Evolutionary conservation across 805 yeast species (phyloP).

Genomic region (Saccharomycopsis malanga): DNA sequence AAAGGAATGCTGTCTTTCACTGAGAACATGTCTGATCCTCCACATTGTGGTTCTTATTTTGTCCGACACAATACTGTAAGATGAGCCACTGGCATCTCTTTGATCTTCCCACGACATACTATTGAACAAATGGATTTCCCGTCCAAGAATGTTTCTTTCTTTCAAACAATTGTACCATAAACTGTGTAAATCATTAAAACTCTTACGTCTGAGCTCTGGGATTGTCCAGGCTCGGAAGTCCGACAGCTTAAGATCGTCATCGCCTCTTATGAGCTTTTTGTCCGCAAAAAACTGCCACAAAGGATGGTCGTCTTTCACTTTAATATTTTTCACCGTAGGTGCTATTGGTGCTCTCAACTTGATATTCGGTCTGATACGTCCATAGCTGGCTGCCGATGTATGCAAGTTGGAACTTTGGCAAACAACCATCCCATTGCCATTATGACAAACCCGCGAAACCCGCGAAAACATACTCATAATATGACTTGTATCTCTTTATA

Average conservation of each 20-base stretch:
- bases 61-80: slow-evolving; percentile 30
- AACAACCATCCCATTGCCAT: too few species aligned
- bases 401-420: slow-evolving; percentile 28
- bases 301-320: slow-evolving; percentile 80
- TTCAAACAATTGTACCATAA: slow-evolving; percentile 84
- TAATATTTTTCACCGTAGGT: slow-evolving; percentile 69
- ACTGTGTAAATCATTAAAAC: slow-evolving; percentile 84
- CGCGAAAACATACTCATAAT: too few species aligned
- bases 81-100: slow-evolving; percentile 32
- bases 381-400: slow-evolving; percentile 30
- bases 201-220: slow-evolving; percentile 82
- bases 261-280: slow-evolving; percentile 51
- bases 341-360: slow-evolving; percentile 74
- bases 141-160: slow-evolving; percentile 70
- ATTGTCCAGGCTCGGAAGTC: slow-evolving; percentile 78
- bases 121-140: slow-evolving; percentile 62
- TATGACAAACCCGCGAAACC: too few species aligned
- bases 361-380: slow-evolving; percentile 41
- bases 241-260: slow-evolving; percentile 43
- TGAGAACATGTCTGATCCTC: slow-evolving; percentile 77
- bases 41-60: slow-evolving; percentile 57
- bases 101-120: slow-evolving; percentile 27
- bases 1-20: slow-evolving; percentile 75
- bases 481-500: too few species aligned
- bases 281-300: slow-evolving; percentile 86